A percentile compares a stretch with the other conserved stretches of the same genome.
phyloP scores from a whole-genome alignment of 176 grass and related monocot species.

The Musa beccarii region DNA sequence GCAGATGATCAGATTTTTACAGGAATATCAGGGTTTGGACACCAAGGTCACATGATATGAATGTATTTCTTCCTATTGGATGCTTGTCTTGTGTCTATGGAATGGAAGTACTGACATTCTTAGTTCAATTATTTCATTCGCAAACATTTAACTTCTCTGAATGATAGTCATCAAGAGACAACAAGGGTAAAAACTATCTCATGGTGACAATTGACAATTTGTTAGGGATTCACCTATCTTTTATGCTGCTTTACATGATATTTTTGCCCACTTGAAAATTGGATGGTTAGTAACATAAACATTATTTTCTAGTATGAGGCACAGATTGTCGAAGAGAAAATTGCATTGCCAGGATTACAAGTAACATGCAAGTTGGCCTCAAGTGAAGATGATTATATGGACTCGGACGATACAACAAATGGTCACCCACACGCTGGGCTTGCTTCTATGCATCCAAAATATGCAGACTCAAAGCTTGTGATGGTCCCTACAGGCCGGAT shows the following conservation, averaged over 20 bases:
- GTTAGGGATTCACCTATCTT: neutral
- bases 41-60: no score
- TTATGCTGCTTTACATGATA: neutral
- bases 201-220: neutral
- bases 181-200: neutral
- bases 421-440: slow-evolving; percentile 39
- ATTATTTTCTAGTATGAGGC: slow-evolving; percentile 53
- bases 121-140: no score
- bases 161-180: neutral
- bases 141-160: neutral
- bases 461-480: slow-evolving; percentile 38
- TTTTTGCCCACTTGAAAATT: neutral
- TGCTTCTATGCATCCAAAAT: slow-evolving; percentile 35
- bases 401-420: slow-evolving; percentile 80
- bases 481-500: slow-evolving; percentile 52
- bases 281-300: neutral
- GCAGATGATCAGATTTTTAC: no score
- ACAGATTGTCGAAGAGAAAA: slow-evolving; percentile 73
- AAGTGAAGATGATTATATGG: slow-evolving; percentile 81
- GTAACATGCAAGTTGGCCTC: slow-evolving; percentile 63
- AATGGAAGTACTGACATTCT: no score
- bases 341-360: slow-evolving; percentile 56
- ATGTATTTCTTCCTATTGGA: no score
- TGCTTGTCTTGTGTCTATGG: no score
- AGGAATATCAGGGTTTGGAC: no score